Percentiles rank a stretch among this genome's conserved stretches.
Evolutionary conservation across 306 rosid genomes (phyloP).

Genomic region (Hippophae tibetana): DNA sequence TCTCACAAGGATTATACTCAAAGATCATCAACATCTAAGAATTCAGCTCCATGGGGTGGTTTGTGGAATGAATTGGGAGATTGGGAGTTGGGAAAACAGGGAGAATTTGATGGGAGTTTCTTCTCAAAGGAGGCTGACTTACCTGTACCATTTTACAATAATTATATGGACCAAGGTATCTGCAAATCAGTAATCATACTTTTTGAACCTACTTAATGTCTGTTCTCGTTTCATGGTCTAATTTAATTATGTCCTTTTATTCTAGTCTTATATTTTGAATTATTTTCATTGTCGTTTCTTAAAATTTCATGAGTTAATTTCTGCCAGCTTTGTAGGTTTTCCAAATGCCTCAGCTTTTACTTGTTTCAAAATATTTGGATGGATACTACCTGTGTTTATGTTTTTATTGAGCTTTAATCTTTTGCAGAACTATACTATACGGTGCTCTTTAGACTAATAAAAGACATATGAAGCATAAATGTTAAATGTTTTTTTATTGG

Average conservation of each 20-base stretch:
- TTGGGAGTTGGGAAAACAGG: constrained; percentile 28
- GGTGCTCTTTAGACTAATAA: too few species aligned
- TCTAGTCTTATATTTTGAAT: not conserved
- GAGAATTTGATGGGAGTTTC: constrained; percentile 31
- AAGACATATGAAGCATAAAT: not conserved
- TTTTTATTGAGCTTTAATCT: not conserved
- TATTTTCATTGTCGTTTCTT: not conserved
- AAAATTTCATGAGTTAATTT: not conserved
- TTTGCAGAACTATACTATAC: not conserved
- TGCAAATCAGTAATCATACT: not conserved
- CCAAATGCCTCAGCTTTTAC: not conserved
- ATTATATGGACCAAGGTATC: constrained; percentile 40
- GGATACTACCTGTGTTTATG: not conserved
- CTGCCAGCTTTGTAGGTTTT: not conserved
- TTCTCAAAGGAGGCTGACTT: constrained; percentile 22
- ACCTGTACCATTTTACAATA: constrained; percentile 24
- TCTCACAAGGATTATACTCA: constrained; percentile 26
- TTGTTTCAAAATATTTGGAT: not conserved
- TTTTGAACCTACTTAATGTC: constrained; percentile 7
- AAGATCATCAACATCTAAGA: constrained; percentile 24
- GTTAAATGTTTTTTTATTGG: too few species aligned
- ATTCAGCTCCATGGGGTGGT: constrained; percentile 24
- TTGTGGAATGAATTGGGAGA: constrained; percentile 38
- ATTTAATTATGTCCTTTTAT: not conserved
- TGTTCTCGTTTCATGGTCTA: not conserved